Evolutionary conservation across 345 rosid genomes (phyloP), one percentile per base, ranked within the genome.

Genomic region (Lenwebbia sp.): DNA sequence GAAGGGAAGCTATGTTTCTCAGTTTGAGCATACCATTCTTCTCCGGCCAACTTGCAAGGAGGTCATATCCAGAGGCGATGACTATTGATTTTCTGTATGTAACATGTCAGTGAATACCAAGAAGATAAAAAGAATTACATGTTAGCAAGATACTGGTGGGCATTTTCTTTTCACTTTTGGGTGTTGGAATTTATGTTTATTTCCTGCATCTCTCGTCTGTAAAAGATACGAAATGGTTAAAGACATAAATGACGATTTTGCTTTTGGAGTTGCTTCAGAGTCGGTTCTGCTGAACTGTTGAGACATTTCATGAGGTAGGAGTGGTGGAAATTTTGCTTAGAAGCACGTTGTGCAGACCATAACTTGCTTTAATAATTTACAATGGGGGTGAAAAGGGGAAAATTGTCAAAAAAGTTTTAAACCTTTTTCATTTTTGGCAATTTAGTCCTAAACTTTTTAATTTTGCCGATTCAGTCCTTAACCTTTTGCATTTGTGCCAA

Each of bases 41-140:
- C 95, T 97, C 25, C 95, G 99, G 86, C 99, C 99, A 0, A 95
- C 96, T 76, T 97, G 99, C 98, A 96, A 96, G 91, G 99, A 97
- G 91, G 99, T 96, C 74, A 89, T 95, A 87, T 96, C 99, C 53
- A 93, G 92, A 86, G 99, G 99, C 33, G 97, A 96, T 83, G 99
- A 95, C 83, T 97, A 94, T 83, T 97, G 90, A 92, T 51, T 19
- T 84, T 41, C 47, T 19, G 81, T 70, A 70, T 70, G 81, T 70
- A 70, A 70, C 81, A 70, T 19, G 81, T 21, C 81, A 70, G 81
- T n/a, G 44, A 83, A 70, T 70, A 70, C 47, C 81, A 70, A 70
- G 81, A 70, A 70, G 47, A 70, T 70, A 70, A 19, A 70, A 70
- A 37, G 47, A 40, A 37, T 70, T 70, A 70, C 81, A 19, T 70